Evolutionary conservation across 352 stramenopile genomes (phyloP).

Genomic region (Blastocystis sp.): DNA sequence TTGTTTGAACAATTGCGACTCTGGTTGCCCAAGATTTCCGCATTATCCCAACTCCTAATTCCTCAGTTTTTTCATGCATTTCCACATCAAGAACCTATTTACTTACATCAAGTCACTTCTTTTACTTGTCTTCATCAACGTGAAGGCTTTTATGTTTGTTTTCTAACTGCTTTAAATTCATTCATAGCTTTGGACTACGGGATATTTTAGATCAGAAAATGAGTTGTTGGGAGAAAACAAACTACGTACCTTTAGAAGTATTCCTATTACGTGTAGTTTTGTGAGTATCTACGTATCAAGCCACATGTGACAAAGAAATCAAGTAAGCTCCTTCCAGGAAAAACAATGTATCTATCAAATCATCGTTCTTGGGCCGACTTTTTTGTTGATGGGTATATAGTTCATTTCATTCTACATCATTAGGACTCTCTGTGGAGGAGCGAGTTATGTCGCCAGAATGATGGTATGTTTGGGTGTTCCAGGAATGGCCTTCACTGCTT

Average conservation of each 20-base stretch:
- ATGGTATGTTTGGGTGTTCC: constrained; percentile 63
- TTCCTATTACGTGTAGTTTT: background rate
- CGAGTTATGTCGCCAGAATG: constrained; percentile 31
- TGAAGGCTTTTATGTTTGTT: background rate
- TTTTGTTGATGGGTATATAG: constrained; percentile 44
- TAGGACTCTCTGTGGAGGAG: constrained; percentile 30
- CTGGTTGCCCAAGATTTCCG: background rate
- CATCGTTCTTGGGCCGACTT: constrained; percentile 61
- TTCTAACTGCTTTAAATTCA: background rate
- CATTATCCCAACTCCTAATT: background rate
- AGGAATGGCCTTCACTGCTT: constrained; percentile 44
- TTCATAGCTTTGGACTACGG: constrained; percentile 18
- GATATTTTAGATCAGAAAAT: constrained; percentile 13
- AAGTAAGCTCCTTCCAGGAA: background rate
- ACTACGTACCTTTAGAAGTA: background rate
- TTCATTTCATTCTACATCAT: background rate
- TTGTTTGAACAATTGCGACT: background rate
- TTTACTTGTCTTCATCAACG: constrained; percentile 8
- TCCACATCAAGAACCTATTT: background rate
- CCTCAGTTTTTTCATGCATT: background rate
- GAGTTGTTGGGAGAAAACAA: constrained; percentile 27
- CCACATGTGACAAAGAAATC: constrained; percentile 28
- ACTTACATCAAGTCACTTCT: background rate
- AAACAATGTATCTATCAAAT: constrained; percentile 38
- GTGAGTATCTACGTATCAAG: constrained; percentile 19